Percentiles rank a stretch among this genome's conserved stretches.
Conservation (phyloP, 116 monocot genomes). For the Posidonia oceanica region DNA sequence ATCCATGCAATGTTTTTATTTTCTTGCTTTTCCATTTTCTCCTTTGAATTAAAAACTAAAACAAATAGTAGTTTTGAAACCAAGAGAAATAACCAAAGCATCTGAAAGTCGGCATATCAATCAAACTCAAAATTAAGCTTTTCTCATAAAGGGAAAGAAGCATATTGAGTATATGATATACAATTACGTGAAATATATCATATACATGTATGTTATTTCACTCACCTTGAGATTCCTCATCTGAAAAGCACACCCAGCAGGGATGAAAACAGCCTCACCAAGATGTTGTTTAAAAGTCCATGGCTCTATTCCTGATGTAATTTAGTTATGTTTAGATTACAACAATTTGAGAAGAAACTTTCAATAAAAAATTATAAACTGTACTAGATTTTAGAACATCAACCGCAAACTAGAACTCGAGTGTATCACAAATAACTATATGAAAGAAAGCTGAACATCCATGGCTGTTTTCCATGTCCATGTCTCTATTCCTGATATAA, state of each 20-base stretch:
- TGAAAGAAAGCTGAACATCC: not conserved
- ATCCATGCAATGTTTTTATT: no score
- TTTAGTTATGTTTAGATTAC: not conserved
- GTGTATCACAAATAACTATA: not conserved
- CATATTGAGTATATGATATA: no score
- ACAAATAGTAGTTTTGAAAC: no score
- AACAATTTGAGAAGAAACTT: slow-evolving; percentile 2
- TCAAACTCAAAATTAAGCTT: no score
- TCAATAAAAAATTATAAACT: not conserved
- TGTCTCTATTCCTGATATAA: slow-evolving; percentile 51
- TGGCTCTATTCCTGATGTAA: slow-evolving; percentile 56
- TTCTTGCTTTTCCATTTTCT: no score
- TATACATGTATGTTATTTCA: not conserved
- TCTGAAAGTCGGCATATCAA: no score
- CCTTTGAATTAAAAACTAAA: no score
- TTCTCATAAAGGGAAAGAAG: no score
- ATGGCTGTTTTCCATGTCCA: slow-evolving; percentile 41
- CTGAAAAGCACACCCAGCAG: slow-evolving; percentile 95
- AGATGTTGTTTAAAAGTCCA: slow-evolving; percentile 77
- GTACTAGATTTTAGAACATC: not conserved
- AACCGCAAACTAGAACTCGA: not conserved
- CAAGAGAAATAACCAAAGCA: no score
- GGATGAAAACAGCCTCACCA: slow-evolving; percentile 86
- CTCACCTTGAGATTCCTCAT: slow-evolving; percentile 67
- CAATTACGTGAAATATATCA: slow-evolving; percentile 1